Evolutionary conservation across 495 filamentous ascomycete genomes (phyloP), one percentile per base, ranked within the genome.

Genomic region (Emericellopsis terricola): DNA sequence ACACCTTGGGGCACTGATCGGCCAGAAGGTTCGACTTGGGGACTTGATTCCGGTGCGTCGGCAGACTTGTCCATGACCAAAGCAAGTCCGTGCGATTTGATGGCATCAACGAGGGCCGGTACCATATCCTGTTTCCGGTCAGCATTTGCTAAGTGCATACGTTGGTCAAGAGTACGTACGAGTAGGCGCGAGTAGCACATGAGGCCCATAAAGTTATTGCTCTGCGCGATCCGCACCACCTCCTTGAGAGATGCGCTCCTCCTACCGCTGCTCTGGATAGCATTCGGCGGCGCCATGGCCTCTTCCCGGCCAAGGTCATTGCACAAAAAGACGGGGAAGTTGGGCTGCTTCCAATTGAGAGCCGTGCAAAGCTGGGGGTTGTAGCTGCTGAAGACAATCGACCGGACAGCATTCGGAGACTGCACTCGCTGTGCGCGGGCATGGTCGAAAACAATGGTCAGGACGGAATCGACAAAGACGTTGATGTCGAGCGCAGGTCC

Each of bases 271-370:
- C 65, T 81, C 36, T 64, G 49, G 21, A 76, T 49, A 15, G 46
- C 38, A 29, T 34, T 41, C 49, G 47, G 61, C 49, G 34, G 55
- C 33, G 9, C 54, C 48, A 41, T 53, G 42, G 17, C 43, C 43
- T 48, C 67, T 43, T 49, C 57, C 50, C 68, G 50, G 45, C 82
- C 84, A 31, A 96, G 69, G 34, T 93, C 83, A 49, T 96, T 94
- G 59, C 85, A 93, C 31, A 94, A 67, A 38, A 97, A 78, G 1
- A 96, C 83, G 0, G 89, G 91, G 46, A 92, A 97, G 43, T 96
- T 97, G 8, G 89, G 89, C 51, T 97, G 89, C 54, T 97, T 97
- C 91, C 91, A 97, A 51, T 96, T 96, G 34, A 97, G 47, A 3
- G 86, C 83, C 23, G 80, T 85, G 52, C 89, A 97, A 19, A 96